Evolutionary conservation across 2,329 filamentous ascomycete genomes (phyloP), one percentile per base, ranked within the genome.

Genomic region (Penicillium brevicompactum): DNA sequence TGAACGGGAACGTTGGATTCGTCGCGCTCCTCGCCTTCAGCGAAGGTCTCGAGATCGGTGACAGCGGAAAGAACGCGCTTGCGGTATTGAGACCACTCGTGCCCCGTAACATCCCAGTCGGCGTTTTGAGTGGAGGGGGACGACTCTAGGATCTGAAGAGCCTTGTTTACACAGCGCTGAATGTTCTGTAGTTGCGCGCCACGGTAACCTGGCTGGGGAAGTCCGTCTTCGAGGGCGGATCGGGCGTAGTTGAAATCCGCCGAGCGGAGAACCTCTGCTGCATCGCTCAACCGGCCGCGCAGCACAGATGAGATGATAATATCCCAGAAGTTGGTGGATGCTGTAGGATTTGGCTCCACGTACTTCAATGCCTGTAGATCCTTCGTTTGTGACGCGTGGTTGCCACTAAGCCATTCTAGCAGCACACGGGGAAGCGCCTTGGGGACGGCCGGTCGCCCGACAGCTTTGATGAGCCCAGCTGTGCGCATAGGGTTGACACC

Each of bases 1-100:
- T 70, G 67, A n/a, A 75, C 66, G 2, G 76, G 75, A 32, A 76
- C 65, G 55, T 72, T 45, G 57, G 64, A 48, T 61, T 75, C 71
- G 38, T 78, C 70, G 68, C 81, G 70, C 44, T 87, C 84, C 53
- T 84, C 83, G 40, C 89, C 90, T 75, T 96, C 91, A 2, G 91
- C 90, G 67, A 94, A 92, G 11, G 86, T 83, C 45, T 88, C 86
- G 18, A 97, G 80, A 51, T 89, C 84, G 49, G 87, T 83, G 51
- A 91, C 77, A 2, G 88, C 85, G 31, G 86, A 84, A 42, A 85
- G 81, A 14, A 91, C 86, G 51, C 89, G 86, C 60, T 90, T 86
- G 49, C 93, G 86, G 76, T 94, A 97, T 38, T 94, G 75, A 14
- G 83, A 85, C 93, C 93, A 97, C 56, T 93, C 89, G 60, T 84